phyloP scores from a whole-genome alignment of 2,329 filamentous ascomycete species.

The Tolypocladium guangdongense region DNA sequence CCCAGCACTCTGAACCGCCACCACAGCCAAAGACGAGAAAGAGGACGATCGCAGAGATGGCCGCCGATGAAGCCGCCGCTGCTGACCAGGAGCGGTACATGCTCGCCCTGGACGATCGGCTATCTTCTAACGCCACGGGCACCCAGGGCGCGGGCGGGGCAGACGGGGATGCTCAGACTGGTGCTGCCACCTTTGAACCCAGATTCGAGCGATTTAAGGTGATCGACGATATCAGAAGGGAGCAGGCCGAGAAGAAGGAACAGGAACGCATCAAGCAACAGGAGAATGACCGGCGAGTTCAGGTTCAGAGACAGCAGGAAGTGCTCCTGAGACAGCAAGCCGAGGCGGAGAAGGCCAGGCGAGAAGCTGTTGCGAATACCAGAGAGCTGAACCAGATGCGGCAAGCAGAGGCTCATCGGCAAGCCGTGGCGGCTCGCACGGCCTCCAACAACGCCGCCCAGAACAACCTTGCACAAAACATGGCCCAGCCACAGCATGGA shows the following conservation, averaged over 20 bases:
- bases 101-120: conserved; percentile 80
- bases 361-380: conserved; percentile 22
- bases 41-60: conserved; percentile 87
- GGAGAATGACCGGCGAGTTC: conserved; percentile 45
- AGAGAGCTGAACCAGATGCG: conserved; percentile 23
- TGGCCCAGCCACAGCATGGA: conserved; percentile 19
- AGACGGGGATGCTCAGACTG: conserved; percentile 64
- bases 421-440: conserved; percentile 18
- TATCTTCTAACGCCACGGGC: conserved; percentile 48
- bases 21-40: conserved; percentile 85
- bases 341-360: conserved; percentile 29
- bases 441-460: conserved; percentile 8
- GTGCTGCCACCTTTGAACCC: conserved; percentile 65
- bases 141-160: conserved; percentile 45
- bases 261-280: conserved; percentile 61
- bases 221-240: conserved; percentile 70
- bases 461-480: conserved; percentile 13
- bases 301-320: conserved; percentile 31
- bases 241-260: conserved; percentile 66
- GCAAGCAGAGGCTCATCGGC: conserved; percentile 25
- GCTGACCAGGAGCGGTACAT: conserved; percentile 86
- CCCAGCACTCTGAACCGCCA: conserved; percentile 63
- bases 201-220: conserved; percentile 88
- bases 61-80: conserved; percentile 84
- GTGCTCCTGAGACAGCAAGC: conserved; percentile 35